Evolutionary conservation across 139 green algal genomes (phyloP), one percentile per base, ranked within the genome.

Genomic region (Asterochloris erici): DNA sequence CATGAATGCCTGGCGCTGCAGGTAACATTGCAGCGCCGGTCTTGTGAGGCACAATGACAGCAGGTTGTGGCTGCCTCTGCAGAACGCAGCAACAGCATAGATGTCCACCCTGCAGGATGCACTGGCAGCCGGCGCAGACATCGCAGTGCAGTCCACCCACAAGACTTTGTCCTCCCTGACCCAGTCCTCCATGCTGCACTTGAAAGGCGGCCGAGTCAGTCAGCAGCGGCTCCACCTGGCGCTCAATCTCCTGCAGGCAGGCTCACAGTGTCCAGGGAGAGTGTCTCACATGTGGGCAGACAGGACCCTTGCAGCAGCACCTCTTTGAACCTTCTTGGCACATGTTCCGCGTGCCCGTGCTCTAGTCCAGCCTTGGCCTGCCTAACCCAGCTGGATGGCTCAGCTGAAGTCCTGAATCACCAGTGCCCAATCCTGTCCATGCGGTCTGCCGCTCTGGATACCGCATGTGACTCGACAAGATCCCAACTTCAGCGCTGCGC

Each of bases 101-200:
- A 9, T 9, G 66, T 71, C 4, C 13, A 26, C 63, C 17, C 29
- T 79, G 74, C 74, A 79, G 74, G 29, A n/a, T 10, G 74, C 74
- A 63, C 10, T 76, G 70, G 70, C 70, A 28, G 66, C 66, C 14
- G 94, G 95, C 60, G 96, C 96, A 0, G 95, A 99, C 78, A 17
- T 97, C 28, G 91, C 90, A n/a, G 86, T 98, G 17, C 95, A 98
- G 86, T 98, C 95, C 21, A 99, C 93, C 11, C 96, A 99, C 88
- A 99, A 99, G 88, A 89, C 92, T 69, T 87, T 98, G 83, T 87
- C 78, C 0, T 87, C 94, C 0, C 85, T 98, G 83, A 98, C 93
- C 16, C 96, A 99, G 91, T 88, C 93, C 0, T 91, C 95, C n/a
- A 96, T 98, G 96, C 92, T 98, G 81, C 96, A 98, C 76, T 23